Conservation (phyloP, 169 alveolate species). For the Plasmodium malariae region DNA sequence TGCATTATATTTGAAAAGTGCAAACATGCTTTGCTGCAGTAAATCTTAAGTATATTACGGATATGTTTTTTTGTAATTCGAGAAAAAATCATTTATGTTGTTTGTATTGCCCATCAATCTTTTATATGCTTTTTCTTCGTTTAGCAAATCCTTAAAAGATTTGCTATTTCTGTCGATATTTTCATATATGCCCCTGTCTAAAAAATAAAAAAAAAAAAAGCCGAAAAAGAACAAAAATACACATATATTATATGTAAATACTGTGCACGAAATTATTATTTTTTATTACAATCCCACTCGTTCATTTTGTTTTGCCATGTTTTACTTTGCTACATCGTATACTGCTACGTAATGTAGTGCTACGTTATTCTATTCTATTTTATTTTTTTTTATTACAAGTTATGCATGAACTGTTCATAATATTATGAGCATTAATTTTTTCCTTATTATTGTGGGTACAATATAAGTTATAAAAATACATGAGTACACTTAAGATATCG, state of each 20-base stretch:
- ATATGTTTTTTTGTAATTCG: slow-evolving; percentile 43
- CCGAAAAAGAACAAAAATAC: neutral
- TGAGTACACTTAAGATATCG: slow-evolving; percentile 25
- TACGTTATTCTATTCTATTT: neutral
- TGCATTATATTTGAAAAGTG: too few relatives aligned
- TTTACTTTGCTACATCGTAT: neutral
- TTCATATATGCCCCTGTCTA: slow-evolving; percentile 72
- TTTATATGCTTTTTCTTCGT: slow-evolving; percentile 52
- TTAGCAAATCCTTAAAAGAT: slow-evolving; percentile 36
- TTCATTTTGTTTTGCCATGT: neutral
- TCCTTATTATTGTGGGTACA: slow-evolving; percentile 40
- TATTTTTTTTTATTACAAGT: slow-evolving; percentile 25
- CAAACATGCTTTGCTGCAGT: too few relatives aligned
- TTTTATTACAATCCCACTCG: neutral
- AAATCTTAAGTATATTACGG: slow-evolving; percentile 26
- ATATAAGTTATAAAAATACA: slow-evolving; percentile 47
- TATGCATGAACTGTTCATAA: slow-evolving; percentile 44
- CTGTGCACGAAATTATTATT: neutral
- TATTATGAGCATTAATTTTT: slow-evolving; percentile 30
- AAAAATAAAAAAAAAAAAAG: slow-evolving; percentile 4
- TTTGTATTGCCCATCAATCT: slow-evolving; percentile 16
- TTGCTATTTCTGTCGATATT: slow-evolving; percentile 39
- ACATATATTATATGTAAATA: neutral
- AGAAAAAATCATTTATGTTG: slow-evolving; percentile 51
- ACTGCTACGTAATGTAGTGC: neutral